Evolutionary conservation across 208 protist genomes (phyloP).

Genomic region (Tritrichomonas foetus): DNA sequence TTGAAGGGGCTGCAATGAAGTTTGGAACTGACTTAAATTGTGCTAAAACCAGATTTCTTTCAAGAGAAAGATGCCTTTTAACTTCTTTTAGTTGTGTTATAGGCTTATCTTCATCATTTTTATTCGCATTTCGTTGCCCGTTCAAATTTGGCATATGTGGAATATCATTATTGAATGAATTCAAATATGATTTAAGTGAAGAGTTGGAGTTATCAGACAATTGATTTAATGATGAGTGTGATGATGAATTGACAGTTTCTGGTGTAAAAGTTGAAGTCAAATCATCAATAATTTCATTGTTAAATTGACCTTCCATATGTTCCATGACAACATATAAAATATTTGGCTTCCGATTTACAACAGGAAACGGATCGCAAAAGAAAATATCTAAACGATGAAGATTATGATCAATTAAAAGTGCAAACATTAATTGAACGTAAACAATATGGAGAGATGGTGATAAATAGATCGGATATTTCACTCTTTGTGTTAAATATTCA

Average conservation of each 20-base stretch:
- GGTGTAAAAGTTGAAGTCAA: background rate
- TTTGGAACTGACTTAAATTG: too few relatives aligned
- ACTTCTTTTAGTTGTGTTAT: too few relatives aligned
- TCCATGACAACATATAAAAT: background rate
- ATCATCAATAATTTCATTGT: background rate
- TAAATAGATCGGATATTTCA: background rate
- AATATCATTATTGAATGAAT: background rate
- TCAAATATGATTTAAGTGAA: background rate
- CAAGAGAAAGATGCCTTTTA: too few relatives aligned
- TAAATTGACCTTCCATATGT: background rate
- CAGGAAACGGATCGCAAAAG: background rate
- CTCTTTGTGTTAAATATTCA: background rate
- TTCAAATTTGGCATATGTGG: background rate
- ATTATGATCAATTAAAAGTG: background rate
- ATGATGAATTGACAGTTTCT: background rate
- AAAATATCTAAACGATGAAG: background rate
- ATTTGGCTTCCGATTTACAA: background rate
- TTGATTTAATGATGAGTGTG: background rate
- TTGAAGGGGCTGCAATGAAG: too few relatives aligned
- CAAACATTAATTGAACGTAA: slow-evolving; percentile 10
- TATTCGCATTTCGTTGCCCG: background rate
- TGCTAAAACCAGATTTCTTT: too few relatives aligned
- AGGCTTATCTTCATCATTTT: background rate
- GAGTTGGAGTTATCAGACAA: background rate
- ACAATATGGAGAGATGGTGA: background rate